phyloP scores from a whole-genome alignment of 768 basidiomycete species.

The Lactarius sp. region DNA sequence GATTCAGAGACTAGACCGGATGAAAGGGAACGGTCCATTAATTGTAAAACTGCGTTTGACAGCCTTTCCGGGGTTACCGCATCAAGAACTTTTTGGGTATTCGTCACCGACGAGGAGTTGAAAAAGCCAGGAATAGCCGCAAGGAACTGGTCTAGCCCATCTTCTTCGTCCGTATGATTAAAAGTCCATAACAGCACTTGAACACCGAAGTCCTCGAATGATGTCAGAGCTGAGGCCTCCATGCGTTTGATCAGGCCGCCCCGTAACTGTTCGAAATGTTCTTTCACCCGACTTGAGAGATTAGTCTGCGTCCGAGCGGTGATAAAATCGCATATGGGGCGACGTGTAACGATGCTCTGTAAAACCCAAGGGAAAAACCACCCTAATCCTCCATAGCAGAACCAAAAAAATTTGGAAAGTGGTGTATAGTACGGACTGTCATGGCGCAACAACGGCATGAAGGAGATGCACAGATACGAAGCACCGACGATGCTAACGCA shows the following conservation, averaged over 20 bases:
- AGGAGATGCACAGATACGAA: background rate
- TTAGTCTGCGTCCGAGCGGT: background rate
- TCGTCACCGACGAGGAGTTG: background rate
- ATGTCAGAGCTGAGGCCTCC: background rate
- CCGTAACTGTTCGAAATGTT: background rate
- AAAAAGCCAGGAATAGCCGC: background rate
- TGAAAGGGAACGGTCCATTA: background rate
- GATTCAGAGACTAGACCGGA: background rate
- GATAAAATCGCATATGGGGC: background rate
- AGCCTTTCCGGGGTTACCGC: background rate
- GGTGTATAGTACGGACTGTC: background rate
- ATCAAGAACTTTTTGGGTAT: background rate
- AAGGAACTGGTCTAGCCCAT: background rate
- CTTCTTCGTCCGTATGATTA: background rate
- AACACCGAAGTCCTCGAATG: background rate
- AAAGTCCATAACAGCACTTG: background rate
- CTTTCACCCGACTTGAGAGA: background rate
- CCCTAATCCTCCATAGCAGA: background rate
- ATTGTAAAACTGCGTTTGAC: background rate
- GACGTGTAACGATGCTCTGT: background rate
- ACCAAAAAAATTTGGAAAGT: background rate
- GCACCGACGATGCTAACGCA: background rate
- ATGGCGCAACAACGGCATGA: background rate
- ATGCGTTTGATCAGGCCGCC: background rate
- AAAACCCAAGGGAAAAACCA: background rate